Evolutionary conservation across 345 rosid genomes (phyloP).

Genomic region (Nephelium lappaceum): DNA sequence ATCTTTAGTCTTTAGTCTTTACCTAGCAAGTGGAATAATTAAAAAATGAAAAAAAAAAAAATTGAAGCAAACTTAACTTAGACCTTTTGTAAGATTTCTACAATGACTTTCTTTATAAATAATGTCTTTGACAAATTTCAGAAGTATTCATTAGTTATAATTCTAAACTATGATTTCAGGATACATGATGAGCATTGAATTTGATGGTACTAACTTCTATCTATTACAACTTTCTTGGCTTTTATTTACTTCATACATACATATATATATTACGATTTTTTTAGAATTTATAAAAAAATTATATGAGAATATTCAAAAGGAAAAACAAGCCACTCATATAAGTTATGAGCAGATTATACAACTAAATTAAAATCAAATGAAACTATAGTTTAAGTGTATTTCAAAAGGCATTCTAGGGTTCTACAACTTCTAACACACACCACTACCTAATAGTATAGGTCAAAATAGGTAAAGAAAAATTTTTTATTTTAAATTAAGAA

Average conservation of each 20-base stretch:
- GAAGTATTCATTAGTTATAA: background rate
- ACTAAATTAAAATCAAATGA: background rate
- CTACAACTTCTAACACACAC: background rate
- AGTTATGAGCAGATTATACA: background rate
- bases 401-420: background rate
- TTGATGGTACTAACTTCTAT: background rate
- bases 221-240: background rate
- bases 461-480: background rate
- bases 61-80: background rate
- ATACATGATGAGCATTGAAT: background rate
- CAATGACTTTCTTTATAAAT: background rate
- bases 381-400: background rate
- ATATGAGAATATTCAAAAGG: background rate
- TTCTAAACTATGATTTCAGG: background rate
- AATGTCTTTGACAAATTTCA: background rate
- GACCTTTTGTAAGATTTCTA: background rate
- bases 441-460: background rate
- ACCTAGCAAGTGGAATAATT: background rate
- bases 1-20: background rate
- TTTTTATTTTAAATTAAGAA: constrained; percentile 2
- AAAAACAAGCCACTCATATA: background rate
- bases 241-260: no score
- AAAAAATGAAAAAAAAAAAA: background rate
- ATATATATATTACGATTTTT: background rate
- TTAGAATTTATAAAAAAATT: background rate